Evolutionary conservation across 345 rosid genomes (phyloP).

Genomic region (Gossypium mustelinum): DNA sequence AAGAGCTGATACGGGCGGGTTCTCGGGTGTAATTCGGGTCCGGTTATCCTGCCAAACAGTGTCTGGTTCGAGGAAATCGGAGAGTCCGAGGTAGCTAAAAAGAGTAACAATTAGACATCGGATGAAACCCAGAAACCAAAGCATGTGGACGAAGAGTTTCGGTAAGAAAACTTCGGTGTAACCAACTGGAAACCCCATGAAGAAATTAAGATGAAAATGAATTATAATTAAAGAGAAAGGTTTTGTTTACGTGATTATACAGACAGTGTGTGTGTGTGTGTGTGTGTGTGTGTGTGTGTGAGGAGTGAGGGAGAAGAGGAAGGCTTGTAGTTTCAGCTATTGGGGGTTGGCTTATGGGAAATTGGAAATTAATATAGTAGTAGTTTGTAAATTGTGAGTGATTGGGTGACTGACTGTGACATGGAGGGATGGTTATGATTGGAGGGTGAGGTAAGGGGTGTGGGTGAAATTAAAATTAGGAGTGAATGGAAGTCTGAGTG

Average conservation of each 20-base stretch:
- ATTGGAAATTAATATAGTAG: not conserved
- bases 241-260: not conserved
- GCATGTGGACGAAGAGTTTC: conserved; percentile 58
- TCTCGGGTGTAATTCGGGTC: conserved; percentile 24
- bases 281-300: too few species aligned
- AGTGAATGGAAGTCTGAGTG: not conserved
- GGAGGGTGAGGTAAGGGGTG: conserved; percentile 3
- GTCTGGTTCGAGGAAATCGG: conserved; percentile 75
- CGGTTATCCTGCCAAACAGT: conserved; percentile 47
- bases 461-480: not conserved
- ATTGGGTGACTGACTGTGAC: not conserved
- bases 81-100: conserved; percentile 58
- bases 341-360: not conserved
- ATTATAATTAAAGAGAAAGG: not conserved
- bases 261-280: not conserved
- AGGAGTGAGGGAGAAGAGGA: not conserved
- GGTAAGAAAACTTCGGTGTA: conserved; percentile 74
- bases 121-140: conserved; percentile 58
- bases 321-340: conserved; percentile 27
- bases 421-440: not conserved
- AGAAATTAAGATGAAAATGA: not conserved
- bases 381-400: not conserved
- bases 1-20: conserved; percentile 58
- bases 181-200: conserved; percentile 84
- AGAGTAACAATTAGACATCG: conserved; percentile 47